Evolutionary conservation across 768 basidiomycete genomes (phyloP).

Genomic region (Agaricus subrufescens): DNA sequence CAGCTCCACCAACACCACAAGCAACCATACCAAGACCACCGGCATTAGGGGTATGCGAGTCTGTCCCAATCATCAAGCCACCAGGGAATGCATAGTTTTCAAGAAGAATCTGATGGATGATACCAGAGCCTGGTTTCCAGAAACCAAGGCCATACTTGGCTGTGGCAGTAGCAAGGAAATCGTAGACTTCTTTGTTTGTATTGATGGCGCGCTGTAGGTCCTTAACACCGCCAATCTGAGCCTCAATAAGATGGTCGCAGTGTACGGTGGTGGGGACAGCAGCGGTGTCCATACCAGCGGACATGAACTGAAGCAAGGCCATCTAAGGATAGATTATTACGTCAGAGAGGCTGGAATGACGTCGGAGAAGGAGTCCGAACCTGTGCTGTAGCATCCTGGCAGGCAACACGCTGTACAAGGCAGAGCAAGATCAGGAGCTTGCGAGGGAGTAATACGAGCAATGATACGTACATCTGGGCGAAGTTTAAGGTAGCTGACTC

Average conservation of each 20-base stretch:
- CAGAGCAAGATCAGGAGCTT: background rate
- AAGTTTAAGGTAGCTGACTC: conserved; percentile 93
- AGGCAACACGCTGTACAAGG: conserved; percentile 67
- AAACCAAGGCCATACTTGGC: conserved; percentile 99
- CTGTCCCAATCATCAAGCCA: conserved; percentile 99
- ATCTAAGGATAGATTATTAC: conserved; percentile 57
- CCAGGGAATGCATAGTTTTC: conserved; percentile 99
- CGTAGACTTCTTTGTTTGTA: conserved; percentile 98
- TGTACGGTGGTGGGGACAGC: conserved; percentile 98
- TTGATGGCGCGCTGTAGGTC: conserved; percentile 90
- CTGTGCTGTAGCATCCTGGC: conserved; percentile 89
- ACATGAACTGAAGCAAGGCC: conserved; percentile 99
- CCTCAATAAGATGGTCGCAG: conserved; percentile 99
- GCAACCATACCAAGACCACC: conserved; percentile 99
- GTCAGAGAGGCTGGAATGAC: conserved; percentile 21
- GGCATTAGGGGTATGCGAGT: conserved; percentile 98
- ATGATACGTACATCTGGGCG: conserved; percentile 82
- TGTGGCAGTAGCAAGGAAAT: conserved; percentile 96
- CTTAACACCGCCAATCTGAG: conserved; percentile 89
- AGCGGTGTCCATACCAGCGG: conserved; percentile 95
- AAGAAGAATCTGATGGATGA: conserved; percentile 98
- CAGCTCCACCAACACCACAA: conserved; percentile 98
- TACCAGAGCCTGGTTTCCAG: conserved; percentile 99
- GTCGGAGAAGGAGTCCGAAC: conserved; percentile 30
- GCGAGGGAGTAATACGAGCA: background rate